Evolutionary conservation across 768 basidiomycete genomes (phyloP).

Genomic region (Xerocomellus intermedius): DNA sequence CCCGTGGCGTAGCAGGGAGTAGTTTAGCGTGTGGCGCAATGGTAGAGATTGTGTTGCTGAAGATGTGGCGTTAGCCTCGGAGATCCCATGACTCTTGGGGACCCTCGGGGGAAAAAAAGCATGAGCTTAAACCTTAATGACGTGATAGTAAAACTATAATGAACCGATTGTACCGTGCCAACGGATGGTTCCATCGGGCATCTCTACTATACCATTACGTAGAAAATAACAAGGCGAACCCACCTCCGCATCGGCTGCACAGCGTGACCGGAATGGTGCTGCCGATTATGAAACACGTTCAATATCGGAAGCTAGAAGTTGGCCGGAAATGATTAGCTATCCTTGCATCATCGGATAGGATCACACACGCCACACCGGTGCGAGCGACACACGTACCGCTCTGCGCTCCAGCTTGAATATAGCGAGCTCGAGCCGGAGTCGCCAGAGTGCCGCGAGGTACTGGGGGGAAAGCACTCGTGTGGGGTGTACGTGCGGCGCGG

Average conservation of each 20-base stretch:
- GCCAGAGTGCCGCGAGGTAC: constrained; percentile 19
- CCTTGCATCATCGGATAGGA: neutral
- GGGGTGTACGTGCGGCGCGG: neutral
- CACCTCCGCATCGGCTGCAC: constrained; percentile 6
- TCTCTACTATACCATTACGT: neutral
- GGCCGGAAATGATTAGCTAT: neutral
- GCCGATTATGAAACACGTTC: constrained; percentile 15
- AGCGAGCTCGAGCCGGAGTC: constrained; percentile 15
- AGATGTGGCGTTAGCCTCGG: neutral
- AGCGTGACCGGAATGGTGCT: neutral
- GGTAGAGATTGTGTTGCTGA: neutral
- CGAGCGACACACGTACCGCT: constrained; percentile 15
- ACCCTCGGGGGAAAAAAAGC: neutral
- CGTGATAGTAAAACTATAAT: neutral
- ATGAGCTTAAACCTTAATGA: neutral
- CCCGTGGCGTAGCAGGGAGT: neutral
- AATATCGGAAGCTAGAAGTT: constrained; percentile 18
- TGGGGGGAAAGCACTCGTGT: constrained; percentile 1
- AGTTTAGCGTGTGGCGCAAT: neutral
- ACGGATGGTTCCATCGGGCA: neutral
- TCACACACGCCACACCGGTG: neutral
- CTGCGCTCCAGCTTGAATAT: constrained; percentile 23
- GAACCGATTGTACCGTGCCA: neutral
- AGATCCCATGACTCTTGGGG: neutral
- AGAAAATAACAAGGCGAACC: neutral